Base-by-base conservation (phyloP, 495 filamentous ascomycete species). In the Hyphodiscus hymeniophilus region DNA sequence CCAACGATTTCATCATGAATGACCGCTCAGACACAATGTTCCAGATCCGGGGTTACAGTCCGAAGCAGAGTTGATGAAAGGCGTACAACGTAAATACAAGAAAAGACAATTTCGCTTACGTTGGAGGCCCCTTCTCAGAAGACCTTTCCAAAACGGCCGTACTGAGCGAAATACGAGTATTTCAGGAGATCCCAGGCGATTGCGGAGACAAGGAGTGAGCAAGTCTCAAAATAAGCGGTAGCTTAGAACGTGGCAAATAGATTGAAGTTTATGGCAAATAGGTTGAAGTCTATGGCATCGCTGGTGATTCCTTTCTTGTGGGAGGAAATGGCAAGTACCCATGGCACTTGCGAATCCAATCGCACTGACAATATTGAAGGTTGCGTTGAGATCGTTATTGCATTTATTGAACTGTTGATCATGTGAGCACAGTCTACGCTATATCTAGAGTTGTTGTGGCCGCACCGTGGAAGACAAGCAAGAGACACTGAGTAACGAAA, bases 271-370 rank as follows among this genome's bases (percentile, higher is more conserved):
- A 51, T 32, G 13, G 33, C 48, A 56, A 21, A 56, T 26, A 45
- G 28, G 16, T 44, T 20, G 34, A 51, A 56, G 31, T 51, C 34
- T n/a, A 51, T 32, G 13, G 28, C 38, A 18, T 47, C 43, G 22
- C 48, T 56, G 32, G 34, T 20, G 7, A 51, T 47, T 7, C 38
- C 47, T 30, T 51, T 47, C 42, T 50, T 42, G 21, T 47, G 30
- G 33, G 43, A 55, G 42, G 23, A 42, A 47, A 43, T 46, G 46
- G 20, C 52, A 55, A 21, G 52, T 38, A 7, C 47, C 47, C 52
- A 55, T 55, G 7, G 47, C 32, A 4, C 38, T 30, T 36, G 30
- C 42, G 21, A 55, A 55, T 15, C 42, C 52, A 20, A 55, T 24
- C 4, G 52, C 47, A 39, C 43, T 45, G 11, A 50, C 5, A 18